Evolutionary conservation across 805 yeast genomes (phyloP).

Genomic region (Yarrowia divulgata): DNA sequence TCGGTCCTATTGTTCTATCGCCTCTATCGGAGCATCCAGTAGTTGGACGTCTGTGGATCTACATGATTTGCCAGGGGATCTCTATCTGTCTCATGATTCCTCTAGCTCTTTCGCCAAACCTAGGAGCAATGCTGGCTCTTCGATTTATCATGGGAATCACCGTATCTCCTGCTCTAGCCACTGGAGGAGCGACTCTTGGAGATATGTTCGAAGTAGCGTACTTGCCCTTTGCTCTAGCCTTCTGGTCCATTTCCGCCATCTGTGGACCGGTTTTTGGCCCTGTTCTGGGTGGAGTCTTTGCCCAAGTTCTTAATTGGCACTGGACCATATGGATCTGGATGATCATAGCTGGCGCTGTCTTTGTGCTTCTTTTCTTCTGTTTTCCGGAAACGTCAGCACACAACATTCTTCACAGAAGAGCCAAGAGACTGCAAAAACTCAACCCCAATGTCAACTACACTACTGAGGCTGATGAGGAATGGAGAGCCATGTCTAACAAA

Average conservation of each 20-base stretch:
- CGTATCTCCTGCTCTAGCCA: slow-evolving; percentile 83
- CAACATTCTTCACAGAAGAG: slow-evolving; percentile 59
- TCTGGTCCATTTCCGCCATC: slow-evolving; percentile 62
- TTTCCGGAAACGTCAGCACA: slow-evolving; percentile 61
- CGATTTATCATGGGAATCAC: slow-evolving; percentile 77
- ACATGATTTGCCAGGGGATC: slow-evolving; percentile 56
- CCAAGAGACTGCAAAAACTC: slow-evolving; percentile 55
- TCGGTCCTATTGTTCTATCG: slow-evolving; percentile 62
- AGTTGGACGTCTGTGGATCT: slow-evolving; percentile 61
- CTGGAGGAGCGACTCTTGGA: slow-evolving; percentile 73
- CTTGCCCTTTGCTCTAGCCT: slow-evolving; percentile 58
- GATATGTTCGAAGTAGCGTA: slow-evolving; percentile 56
- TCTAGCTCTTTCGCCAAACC: slow-evolving; percentile 57
- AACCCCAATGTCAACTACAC: slow-evolving; percentile 58
- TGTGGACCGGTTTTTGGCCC: slow-evolving; percentile 66
- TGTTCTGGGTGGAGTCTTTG: slow-evolving; percentile 60
- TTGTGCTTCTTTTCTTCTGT: slow-evolving; percentile 52
- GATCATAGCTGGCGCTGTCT: slow-evolving; percentile 51
- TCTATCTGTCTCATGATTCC: slow-evolving; percentile 63
- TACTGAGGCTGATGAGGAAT: slow-evolving; percentile 55
- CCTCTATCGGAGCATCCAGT: slow-evolving; percentile 62
- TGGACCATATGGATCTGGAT: slow-evolving; percentile 59
- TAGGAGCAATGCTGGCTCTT: slow-evolving; percentile 58
- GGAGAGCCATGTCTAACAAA: slow-evolving; percentile 45
- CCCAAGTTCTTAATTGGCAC: slow-evolving; percentile 50